Base-by-base conservation (phyloP, 1,284 basidiomycete genomes). In the Neolentinus lepideus region DNA sequence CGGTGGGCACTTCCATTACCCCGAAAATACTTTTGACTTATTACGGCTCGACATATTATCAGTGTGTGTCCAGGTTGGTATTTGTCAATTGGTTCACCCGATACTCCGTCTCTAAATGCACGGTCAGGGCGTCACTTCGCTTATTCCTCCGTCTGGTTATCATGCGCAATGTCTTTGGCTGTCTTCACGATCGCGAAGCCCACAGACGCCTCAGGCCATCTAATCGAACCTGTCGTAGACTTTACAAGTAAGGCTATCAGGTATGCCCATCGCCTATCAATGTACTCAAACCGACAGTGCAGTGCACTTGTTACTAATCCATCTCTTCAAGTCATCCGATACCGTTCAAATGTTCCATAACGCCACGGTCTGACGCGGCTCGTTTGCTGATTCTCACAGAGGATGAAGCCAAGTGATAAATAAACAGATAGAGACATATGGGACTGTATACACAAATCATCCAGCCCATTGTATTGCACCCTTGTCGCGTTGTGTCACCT, bases 301-400 rank as follows among this genome's bases (percentile, higher is more conserved):
- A 31, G 29, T 6, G 29, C 4, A 12, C 29, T 31, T 4, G 4
- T 31, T 12, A 31, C 6, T 6, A 6, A 35, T 57, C 59, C 14
- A 55, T 56, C 53, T 45, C 38, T 3, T 60, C 54, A 6, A 86
- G 84, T 61, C 81, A 83, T 61, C 83, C 83, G 3, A 78, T 75
- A 58, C 77, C 81, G 6, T 86, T 82, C 69, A 75, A 77, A 61
- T 86, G 84, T 61, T 63, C 70, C 12, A 76, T 86, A 60, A 78
- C 71, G 60, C 83, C 84, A 10, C 77, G 84, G 19, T 84, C 83
- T 0, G 71, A 75, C 38, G 76, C 73, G 59, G 76, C 81, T 1
- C 65, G 78, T 50, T 71, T 73, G 25, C 65, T 85, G 24, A 80
- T 85, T 52, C 74, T 77, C 45, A 19, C 45, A 16, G 33, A 35